Evolutionary conservation across 352 stramenopile species (phyloP), one percentile per base, ranked within the genome.

Genomic region (Globisporangium echinulatum): DNA sequence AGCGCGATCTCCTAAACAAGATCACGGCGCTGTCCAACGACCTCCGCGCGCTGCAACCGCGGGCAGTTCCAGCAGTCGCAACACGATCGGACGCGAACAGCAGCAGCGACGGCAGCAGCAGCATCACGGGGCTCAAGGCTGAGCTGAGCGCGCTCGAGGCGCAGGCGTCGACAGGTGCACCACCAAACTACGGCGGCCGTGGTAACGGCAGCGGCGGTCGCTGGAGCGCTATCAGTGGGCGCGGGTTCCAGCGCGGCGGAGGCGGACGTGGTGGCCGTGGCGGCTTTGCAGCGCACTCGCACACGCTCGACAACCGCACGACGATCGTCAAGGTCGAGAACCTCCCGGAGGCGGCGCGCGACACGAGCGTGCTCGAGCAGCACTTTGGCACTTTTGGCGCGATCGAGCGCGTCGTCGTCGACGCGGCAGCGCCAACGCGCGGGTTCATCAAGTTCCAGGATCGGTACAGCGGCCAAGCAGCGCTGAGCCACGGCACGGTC

Each of bases 371-470:
- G 40, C 52, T 93, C 57, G 82, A 88, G 59, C 83, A 95, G 72
- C 85, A 95, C 53, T 95, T 95, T 71, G 81, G 79, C 60, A 85
- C 85, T 53, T 95, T 92, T 73, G 85, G 85, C n/a, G 69, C 72
- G 4, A 79, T 95, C 10, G 83, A 92, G 60, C 69, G 71, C 14
- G 85, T 95, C 17, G 82, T 95, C 25, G 77, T 90, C 48, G 68
- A 92, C 60, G 82, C 88, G 38, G 54, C 58, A 15, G 50, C 63
- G 25, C 68, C 72, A 7, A 66, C 70, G 15, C 71, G 72, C 49
- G 79, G 74, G 7, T 93, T 79, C 53, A 89, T 95, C 67, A 91
- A 95, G 66, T 95, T 95, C 54, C 72, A 87, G 48, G 83, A 95
- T 55, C 77, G 85, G 36, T 92, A 91, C 60, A 70, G 68, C 4